phyloP scores from a whole-genome alignment of 257 asterid genomes.

The Orobanche coerulescens region DNA sequence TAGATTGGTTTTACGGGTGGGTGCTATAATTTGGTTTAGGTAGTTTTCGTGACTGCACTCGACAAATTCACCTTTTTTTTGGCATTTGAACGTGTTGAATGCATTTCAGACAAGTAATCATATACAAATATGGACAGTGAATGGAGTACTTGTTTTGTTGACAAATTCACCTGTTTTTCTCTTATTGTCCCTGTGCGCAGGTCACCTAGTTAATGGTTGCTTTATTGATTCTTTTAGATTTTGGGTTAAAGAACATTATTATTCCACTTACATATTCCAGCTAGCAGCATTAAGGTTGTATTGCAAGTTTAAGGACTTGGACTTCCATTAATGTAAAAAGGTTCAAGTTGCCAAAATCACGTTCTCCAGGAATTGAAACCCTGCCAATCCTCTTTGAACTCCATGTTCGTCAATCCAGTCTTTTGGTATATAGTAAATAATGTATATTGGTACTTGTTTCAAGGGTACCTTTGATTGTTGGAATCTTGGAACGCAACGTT shows the following conservation, averaged over 20 bases:
- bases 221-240: not conserved
- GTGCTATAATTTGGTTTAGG: not conserved
- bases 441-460: not conserved
- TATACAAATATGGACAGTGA: not conserved
- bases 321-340: not conserved
- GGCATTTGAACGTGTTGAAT: not conserved
- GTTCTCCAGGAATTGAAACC: not conserved
- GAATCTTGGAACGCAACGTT: constrained; percentile 1
- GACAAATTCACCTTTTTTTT: not conserved
- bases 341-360: not conserved
- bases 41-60: not conserved
- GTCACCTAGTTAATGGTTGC: not conserved
- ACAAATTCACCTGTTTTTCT: not conserved
- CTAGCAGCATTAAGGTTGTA: not conserved
- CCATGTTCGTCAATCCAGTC: not conserved
- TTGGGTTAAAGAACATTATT: not conserved
- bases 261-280: not conserved
- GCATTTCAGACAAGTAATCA: not conserved
- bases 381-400: not conserved
- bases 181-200: not conserved
- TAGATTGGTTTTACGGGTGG: constrained; percentile 6
- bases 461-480: not conserved
- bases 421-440: not conserved
- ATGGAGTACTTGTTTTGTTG: not conserved
- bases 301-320: not conserved